A percentile compares a stretch with the other conserved stretches of the same genome.
These are phyloP conservation scores for Peronospora farinosa DNA, from an alignment of 352 stramenopile genomes.

Conservation along the genomic window DNA sequence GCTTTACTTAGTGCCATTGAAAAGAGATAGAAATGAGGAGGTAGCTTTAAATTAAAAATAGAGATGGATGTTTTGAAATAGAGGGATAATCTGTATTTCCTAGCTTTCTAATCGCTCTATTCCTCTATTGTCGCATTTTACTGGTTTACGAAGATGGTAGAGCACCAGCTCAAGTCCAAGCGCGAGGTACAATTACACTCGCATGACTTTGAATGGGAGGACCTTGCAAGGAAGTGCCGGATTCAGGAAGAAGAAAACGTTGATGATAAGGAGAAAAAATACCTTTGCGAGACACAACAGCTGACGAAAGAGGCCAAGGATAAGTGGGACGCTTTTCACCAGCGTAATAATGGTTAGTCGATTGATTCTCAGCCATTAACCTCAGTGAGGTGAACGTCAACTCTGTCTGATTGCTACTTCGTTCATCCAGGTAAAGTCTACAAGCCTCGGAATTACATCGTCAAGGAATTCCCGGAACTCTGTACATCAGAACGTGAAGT, in stretches of 20 bases:
- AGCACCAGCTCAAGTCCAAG: slow-evolving; percentile 1
- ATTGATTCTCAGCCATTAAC: not conserved
- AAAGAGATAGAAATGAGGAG: too few species aligned
- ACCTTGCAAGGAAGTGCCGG: slow-evolving; percentile 48
- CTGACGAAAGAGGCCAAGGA: slow-evolving; percentile 50
- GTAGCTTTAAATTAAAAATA: not conserved
- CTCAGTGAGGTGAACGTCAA: slow-evolving; percentile 3
- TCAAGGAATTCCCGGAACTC: slow-evolving; percentile 79
- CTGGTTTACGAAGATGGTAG: not conserved
- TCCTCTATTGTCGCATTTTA: not conserved
- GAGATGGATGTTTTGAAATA: not conserved
- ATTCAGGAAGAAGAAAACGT: slow-evolving; percentile 8
- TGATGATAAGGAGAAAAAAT: slow-evolving; percentile 1
- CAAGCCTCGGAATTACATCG: slow-evolving; percentile 77
- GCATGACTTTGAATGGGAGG: slow-evolving; percentile 73
- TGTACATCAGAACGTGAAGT: slow-evolving; percentile 24
- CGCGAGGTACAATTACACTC: slow-evolving; percentile 58
- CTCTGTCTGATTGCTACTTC: slow-evolving; percentile 1
- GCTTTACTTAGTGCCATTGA: slow-evolving; percentile 13
- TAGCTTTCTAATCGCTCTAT: too few species aligned
- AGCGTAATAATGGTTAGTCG: slow-evolving; percentile 57
- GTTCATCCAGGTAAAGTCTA: slow-evolving; percentile 55
- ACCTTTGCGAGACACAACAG: slow-evolving; percentile 19
- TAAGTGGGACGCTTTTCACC: slow-evolving; percentile 75
- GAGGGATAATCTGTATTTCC: too few species aligned